phyloP scores from a whole-genome alignment of 768 basidiomycete genomes.

The Xanthoconium stramineum region DNA sequence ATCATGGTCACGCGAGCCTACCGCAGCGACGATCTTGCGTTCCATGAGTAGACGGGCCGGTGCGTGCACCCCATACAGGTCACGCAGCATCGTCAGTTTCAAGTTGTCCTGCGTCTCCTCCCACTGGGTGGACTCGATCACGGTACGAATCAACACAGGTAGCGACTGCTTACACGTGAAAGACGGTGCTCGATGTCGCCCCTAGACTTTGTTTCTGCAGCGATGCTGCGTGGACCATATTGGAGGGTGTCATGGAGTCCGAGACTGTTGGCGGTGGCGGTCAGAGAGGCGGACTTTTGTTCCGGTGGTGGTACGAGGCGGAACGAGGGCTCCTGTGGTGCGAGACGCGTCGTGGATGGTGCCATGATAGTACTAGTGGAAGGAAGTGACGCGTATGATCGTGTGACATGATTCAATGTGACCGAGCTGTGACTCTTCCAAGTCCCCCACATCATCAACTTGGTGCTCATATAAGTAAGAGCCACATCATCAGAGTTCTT shows the following conservation, averaged over 20 bases:
- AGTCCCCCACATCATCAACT: slow-evolving; percentile 17
- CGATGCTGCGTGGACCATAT: slow-evolving; percentile 80
- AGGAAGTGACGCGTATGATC: slow-evolving; percentile 18
- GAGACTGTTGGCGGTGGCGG: slow-evolving; percentile 66
- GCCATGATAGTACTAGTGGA: slow-evolving; percentile 20
- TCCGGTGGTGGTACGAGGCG: slow-evolving; percentile 58
- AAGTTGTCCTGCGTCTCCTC: slow-evolving; percentile 88
- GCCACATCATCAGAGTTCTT: slow-evolving; percentile 5
- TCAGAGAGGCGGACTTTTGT: slow-evolving; percentile 59
- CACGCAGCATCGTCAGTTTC: slow-evolving; percentile 79
- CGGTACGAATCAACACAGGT: background rate
- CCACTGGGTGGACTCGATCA: slow-evolving; percentile 58
- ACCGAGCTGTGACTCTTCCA: slow-evolving; percentile 30
- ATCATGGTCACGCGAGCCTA: slow-evolving; percentile 29
- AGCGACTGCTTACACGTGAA: slow-evolving; percentile 57
- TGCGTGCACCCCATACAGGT: slow-evolving; percentile 81
- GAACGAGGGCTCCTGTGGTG: slow-evolving; percentile 45
- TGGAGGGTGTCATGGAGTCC: slow-evolving; percentile 88
- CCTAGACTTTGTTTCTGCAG: slow-evolving; percentile 64
- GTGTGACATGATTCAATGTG: slow-evolving; percentile 28
- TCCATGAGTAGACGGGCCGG: slow-evolving; percentile 94
- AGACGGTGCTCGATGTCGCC: slow-evolving; percentile 66
- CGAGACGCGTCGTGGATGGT: background rate
- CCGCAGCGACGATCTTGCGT: slow-evolving; percentile 76
- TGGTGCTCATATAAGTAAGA: slow-evolving; percentile 8